These are phyloP conservation scores for Alisma plantagoaquatica DNA, from an alignment of 106 monocot species.

Conservation along the genomic window DNA sequence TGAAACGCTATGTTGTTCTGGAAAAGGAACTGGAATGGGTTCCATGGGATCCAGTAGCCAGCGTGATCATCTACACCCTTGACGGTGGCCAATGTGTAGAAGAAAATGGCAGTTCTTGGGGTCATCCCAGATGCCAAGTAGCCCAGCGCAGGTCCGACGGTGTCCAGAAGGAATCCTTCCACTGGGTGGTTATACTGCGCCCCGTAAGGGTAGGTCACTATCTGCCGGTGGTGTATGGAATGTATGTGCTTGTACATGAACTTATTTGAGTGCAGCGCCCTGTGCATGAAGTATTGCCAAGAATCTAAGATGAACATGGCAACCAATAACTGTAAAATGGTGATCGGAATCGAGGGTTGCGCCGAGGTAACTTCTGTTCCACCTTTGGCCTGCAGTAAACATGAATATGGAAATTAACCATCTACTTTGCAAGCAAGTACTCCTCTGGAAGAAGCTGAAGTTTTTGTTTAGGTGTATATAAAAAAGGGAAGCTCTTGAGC, in stretches of 20 bases:
- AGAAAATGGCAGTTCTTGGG: constrained; percentile 4
- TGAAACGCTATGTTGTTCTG: constrained; percentile 12
- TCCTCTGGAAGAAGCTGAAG: not conserved
- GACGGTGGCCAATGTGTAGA: constrained; percentile 10
- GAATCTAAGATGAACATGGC: constrained; percentile 16
- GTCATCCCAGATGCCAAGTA: constrained; percentile 15
- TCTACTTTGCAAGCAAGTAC: too few species aligned
- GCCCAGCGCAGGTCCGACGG: constrained; percentile 3
- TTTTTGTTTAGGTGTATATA: not conserved
- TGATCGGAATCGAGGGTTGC: too few species aligned
- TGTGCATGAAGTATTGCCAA: constrained; percentile 21
- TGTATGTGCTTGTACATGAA: constrained; percentile 19
- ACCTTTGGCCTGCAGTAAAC: too few species aligned
- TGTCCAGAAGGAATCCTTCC: constrained; percentile 9
- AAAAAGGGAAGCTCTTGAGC: not conserved
- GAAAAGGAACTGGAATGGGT: constrained; percentile 12
- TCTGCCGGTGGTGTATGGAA: constrained; percentile 15
- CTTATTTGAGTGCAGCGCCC: constrained; percentile 15
- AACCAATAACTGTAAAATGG: constrained; percentile 7
- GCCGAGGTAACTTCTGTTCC: not conserved
- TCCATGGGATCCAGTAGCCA: constrained; percentile 13
- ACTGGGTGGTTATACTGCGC: constrained; percentile 16
- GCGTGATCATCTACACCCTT: constrained; percentile 17
- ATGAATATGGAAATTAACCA: not conserved
- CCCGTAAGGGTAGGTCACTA: constrained; percentile 13